Base-by-base conservation (phyloP, 1,139 yeast genomes). In the Taphrina deformans region DNA sequence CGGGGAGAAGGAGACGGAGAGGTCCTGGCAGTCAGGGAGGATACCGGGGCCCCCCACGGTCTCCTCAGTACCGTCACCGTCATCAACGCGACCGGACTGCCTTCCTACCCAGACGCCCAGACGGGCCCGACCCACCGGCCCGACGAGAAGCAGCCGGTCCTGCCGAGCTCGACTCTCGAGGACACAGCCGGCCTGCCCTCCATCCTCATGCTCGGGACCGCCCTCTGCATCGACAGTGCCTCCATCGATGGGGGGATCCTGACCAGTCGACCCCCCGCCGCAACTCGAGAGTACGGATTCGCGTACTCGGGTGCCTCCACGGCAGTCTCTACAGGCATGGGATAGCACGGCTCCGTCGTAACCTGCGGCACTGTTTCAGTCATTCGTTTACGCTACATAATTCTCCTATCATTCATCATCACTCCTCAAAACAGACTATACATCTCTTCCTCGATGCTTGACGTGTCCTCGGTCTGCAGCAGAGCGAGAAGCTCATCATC, bases 161-260 rank as follows among this genome's bases (percentile, higher is more conserved):
- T 14, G 14, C 9, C 5, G 35, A 14, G 14, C 16, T 38, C 41
- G 6, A 18, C 16, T 12, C 6, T 1, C 3, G 27, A 44, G 27
- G 41, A 18, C 23, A 24, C 41, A 26, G 24, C 35, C 24, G 35
- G 21, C 3, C 6, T 48, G 35, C 35, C 52, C 9, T 41, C 14
- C 44, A 12, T 51, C 27, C 23, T 51, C 26, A 33, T 51, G 24
- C 55, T 51, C 55, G 55, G 38, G 10, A 51, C 41, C 41, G 55
- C 55, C 2, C 41, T 51, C 41, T n/a, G 27, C 29, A 51, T 51
- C 24, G 55, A 31, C 6, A 33, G 41, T 29, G 55, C 55, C 55
- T 26, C 31, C 41, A 33, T 51, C 55, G 41, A 51, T 31, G 55
- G 55, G 1, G 55, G 55, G 2, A n/a, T 51, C 44, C 27, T 51